Base-by-base conservation (phyloP, 2,329 filamentous ascomycete genomes). In the Coniella vitis region DNA sequence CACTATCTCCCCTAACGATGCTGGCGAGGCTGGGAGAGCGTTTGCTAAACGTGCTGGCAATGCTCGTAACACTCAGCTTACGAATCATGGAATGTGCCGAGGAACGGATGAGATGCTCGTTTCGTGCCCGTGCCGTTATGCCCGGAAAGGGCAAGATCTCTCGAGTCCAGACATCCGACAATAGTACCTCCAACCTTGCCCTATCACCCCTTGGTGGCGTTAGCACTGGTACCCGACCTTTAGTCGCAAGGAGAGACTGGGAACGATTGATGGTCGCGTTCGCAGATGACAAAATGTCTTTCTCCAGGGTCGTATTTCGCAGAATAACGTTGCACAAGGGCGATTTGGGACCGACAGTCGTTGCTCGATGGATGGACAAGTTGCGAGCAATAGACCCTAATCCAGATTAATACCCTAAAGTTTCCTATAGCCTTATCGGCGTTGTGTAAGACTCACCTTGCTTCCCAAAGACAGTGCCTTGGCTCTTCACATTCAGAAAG, bases 11-110 rank as follows among this genome's bases (percentile, higher is more conserved):
- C 40, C 58, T 64, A 47, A 56, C 53, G 31, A 69, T 55, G 47
- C 63, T 69, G 14, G 68, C 66, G 39, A 74, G 58, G 55, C 83
- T 87, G 35, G 72, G 74, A 1, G 86, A 86, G 49, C 85, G 80
- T 57, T 84, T 86, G 34, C 80, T 78, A 61, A 94, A 90, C 41
- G 85, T 85, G 56, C 79, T 84, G 13, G 86, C 78, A 55, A 93
- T 85, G 63, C 84, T 90, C 42, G 85, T 84, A 60, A 88, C 84
- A 65, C 87, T 95, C 54, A 96, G 76, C 63, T 90, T 94, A 45
- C 90, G 79, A 70, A 95, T 95, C 61, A 95, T 80, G 1, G 87
- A 87, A 32, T 87, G 89, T 12, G 90, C 87, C n/a, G 86, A 89
- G 36, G 79, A 80, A 44, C 86, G 77, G 40, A 93, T 83, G 3